Evolutionary conservation across 257 asterid species (phyloP), one percentile per base, ranked within the genome.

Genomic region (Solanum ossicruentum): DNA sequence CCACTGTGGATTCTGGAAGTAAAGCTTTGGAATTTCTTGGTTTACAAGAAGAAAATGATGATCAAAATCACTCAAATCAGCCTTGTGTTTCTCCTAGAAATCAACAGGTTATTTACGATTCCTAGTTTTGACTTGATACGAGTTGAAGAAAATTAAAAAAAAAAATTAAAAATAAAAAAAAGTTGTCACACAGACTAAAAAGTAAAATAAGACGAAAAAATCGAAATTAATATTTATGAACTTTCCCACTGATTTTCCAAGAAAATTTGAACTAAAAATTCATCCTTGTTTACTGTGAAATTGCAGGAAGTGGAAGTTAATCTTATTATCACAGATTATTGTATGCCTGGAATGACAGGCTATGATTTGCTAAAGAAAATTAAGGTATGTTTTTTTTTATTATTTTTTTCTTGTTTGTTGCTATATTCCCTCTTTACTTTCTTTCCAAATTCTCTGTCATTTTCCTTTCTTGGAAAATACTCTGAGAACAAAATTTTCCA

Each of bases 1-100:
- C 95, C 12, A 89, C 95, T 15, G 94, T 92, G 54, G 95, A 92
- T 88, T 91, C 94, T 83, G 95, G 95, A 18, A 91, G 88, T 80
- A 92, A 91, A 83, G 95, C 95, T 54, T 84, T 92, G 57, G 91
- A 92, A 60, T 87, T 92, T 87, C 91, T 92, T 88, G 94, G 95
- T 49, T 87, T 92, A 78, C 86, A 78, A 82, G 89, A 71, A 84
- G 91, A 88, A 82, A 85, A 86, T 83, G 79, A 81, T 84, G 87
- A 88, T 20, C 54, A 75, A 18, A 85, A n/a, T 79, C 83, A 78
- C 85, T 66, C 85, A 20, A 84, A 77, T 77, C 90, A 88, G 11
- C 85, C 88, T 78, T 88, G 86, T 85, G 85, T 87, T 71, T 89
- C 86, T 87, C 87, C 89, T 17, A 80, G 84, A 54, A 87, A 86